phyloP scores from a whole-genome alignment of 2,329 filamentous ascomycete genomes.

The Aspergillus fijiensis region DNA sequence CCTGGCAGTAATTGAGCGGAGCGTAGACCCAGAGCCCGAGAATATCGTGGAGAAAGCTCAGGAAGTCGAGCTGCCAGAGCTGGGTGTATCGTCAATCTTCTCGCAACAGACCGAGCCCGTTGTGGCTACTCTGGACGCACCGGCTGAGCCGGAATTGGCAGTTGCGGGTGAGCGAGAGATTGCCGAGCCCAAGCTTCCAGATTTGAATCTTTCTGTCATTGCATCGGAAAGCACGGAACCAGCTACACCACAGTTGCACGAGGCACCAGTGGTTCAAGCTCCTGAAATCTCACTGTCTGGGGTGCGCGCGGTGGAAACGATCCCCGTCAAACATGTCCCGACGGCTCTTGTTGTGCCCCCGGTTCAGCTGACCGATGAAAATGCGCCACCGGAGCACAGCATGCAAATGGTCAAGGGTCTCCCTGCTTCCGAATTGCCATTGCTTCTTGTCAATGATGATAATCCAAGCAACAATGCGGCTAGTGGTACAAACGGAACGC shows the following conservation, averaged over 20 bases:
- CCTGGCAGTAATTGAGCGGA: background rate
- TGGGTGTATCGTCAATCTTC: constrained; percentile 35
- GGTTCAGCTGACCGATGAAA: constrained; percentile 25
- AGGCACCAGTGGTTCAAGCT: constrained; percentile 29
- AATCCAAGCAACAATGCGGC: constrained; percentile 58
- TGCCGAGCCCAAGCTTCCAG: constrained; percentile 18
- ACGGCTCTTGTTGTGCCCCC: constrained; percentile 17
- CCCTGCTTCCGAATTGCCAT: constrained; percentile 33
- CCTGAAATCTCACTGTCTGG: constrained; percentile 39
- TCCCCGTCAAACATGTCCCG: constrained; percentile 45
- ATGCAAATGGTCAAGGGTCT: constrained; percentile 20
- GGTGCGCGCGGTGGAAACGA: constrained; percentile 47
- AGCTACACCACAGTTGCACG: constrained; percentile 22
- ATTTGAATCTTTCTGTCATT: constrained; percentile 31
- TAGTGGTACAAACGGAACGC: constrained; percentile 33
- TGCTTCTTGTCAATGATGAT: constrained; percentile 61
- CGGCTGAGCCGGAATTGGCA: constrained; percentile 19
- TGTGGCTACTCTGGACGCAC: constrained; percentile 18
- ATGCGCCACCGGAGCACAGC: constrained; percentile 21
- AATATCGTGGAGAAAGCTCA: too few relatives aligned
- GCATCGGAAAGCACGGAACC: constrained; percentile 35
- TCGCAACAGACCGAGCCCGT: constrained; percentile 32
- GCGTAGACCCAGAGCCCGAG: background rate
- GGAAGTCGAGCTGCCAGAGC: constrained; percentile 7
- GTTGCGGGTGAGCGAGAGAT: constrained; percentile 15